Conservation (phyloP, 2,329 filamentous ascomycete species). For the Aspergillus jensenii region DNA sequence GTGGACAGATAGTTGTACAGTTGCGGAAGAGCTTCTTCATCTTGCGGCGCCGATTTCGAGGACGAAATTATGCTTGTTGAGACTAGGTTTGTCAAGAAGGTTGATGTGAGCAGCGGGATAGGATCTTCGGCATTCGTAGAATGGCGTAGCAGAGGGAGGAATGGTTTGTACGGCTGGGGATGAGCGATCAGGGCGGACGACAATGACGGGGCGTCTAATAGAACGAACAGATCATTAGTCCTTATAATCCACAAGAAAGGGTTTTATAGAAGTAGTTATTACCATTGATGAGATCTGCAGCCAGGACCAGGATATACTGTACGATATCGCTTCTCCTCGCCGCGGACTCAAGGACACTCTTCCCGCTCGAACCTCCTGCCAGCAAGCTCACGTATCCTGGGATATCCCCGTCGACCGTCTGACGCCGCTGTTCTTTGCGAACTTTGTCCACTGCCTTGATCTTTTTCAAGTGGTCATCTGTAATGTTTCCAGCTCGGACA, state of each 20-base stretch:
- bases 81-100: conserved; percentile 79
- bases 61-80: conserved; percentile 62
- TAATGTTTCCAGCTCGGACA: conserved; percentile 88
- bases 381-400: conserved; percentile 79
- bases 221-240: background rate
- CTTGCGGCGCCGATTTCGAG: conserved; percentile 59
- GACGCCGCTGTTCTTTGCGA: conserved; percentile 83
- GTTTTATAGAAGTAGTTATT: conserved; percentile 21
- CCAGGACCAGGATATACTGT: conserved; percentile 89
- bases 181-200: conserved; percentile 74
- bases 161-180: conserved; percentile 70
- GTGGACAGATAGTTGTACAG: conserved; percentile 84
- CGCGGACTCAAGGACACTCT: conserved; percentile 81
- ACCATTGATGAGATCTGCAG: conserved; percentile 86
- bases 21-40: conserved; percentile 74
- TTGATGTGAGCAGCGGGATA: conserved; percentile 85
- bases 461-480: conserved; percentile 88
- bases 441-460: conserved; percentile 97
- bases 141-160: conserved; percentile 79
- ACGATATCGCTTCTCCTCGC: conserved; percentile 85
- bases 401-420: conserved; percentile 77
- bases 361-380: conserved; percentile 64
- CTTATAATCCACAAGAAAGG: background rate
- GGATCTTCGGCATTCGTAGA: conserved; percentile 81
- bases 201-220: conserved; percentile 73